phyloP scores from a whole-genome alignment of 352 stramenopile genomes.

The Nothophytophthora sp. region DNA sequence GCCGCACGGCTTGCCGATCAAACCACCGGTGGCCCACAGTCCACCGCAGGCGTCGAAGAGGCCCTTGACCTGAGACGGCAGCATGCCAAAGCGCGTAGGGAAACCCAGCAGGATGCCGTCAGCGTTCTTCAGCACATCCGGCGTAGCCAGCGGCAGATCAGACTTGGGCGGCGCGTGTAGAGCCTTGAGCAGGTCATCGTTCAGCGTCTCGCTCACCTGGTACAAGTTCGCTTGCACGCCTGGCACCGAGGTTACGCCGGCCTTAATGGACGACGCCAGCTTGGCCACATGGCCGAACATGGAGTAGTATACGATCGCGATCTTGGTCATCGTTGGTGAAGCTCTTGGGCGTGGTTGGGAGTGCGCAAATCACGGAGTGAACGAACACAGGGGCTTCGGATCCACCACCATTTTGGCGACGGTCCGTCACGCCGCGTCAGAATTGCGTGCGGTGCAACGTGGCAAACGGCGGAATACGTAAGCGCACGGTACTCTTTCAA shows the following conservation, averaged over 20 bases:
- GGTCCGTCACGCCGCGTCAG: too few species aligned
- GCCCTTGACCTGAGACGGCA: slow-evolving; percentile 80
- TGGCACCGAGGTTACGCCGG: slow-evolving; percentile 50
- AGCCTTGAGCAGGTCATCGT: slow-evolving; percentile 65
- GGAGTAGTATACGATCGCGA: slow-evolving; percentile 82
- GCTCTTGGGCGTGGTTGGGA: neutral
- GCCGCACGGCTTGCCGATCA: slow-evolving; percentile 80
- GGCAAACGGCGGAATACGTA: too few species aligned
- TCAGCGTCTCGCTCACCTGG: slow-evolving; percentile 79
- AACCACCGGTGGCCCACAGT: slow-evolving; percentile 67
- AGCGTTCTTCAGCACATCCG: slow-evolving; percentile 58
- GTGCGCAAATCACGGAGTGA: slow-evolving; percentile 7
- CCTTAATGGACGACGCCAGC: slow-evolving; percentile 65
- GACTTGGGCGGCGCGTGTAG: slow-evolving; percentile 72
- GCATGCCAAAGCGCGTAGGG: slow-evolving; percentile 79
- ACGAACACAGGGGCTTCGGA: neutral
- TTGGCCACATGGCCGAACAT: slow-evolving; percentile 83
- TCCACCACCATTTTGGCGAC: too few species aligned
- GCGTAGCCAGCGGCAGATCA: slow-evolving; percentile 51
- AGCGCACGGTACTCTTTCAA: too few species aligned
- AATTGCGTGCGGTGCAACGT: too few species aligned
- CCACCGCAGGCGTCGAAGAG: slow-evolving; percentile 80
- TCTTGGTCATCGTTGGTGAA: slow-evolving; percentile 42
- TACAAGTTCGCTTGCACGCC: slow-evolving; percentile 60
- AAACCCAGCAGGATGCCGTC: slow-evolving; percentile 88